These are phyloP conservation scores for Craterostigma plantagineum DNA, from an alignment of 257 asterid species.

Conservation along the genomic window DNA sequence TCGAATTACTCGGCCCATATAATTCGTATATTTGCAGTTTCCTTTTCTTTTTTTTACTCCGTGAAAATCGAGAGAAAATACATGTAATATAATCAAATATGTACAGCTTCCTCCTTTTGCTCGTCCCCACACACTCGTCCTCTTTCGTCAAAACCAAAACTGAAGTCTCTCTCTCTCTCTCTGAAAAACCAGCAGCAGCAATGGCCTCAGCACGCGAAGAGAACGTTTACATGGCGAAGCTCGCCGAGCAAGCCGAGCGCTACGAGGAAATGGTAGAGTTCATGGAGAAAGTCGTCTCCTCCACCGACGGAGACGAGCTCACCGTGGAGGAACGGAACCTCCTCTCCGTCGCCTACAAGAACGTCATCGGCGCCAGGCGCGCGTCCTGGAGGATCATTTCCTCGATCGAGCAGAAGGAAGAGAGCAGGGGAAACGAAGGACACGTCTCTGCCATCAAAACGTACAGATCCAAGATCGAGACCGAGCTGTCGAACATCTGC, in stretches of 20 bases:
- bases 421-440: slow-evolving; percentile 68
- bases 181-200: too few relatives aligned
- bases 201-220: too few relatives aligned
- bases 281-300: slow-evolving; percentile 38
- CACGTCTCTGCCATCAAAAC: slow-evolving; percentile 49
- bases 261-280: slow-evolving; percentile 39
- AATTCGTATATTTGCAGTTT: too few relatives aligned
- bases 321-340: slow-evolving; percentile 82
- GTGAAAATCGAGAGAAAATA: too few relatives aligned
- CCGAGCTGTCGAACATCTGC: slow-evolving; percentile 57
- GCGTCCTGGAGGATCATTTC: slow-evolving; percentile 72
- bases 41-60: too few relatives aligned
- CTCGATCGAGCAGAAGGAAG: slow-evolving; percentile 55
- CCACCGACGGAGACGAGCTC: slow-evolving; percentile 46
- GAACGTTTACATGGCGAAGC: too few relatives aligned
- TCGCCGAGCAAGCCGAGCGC: slow-evolving; percentile 18
- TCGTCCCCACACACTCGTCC: too few relatives aligned
- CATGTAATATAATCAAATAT: too few relatives aligned
- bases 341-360: slow-evolving; percentile 4
- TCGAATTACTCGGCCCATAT: too few relatives aligned
- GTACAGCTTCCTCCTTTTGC: too few relatives aligned
- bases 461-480: slow-evolving; percentile 74
- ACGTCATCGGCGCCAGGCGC: slow-evolving; percentile 72
- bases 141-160: too few relatives aligned
- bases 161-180: too few relatives aligned